Evolutionary conservation across 192 early-diverging fungal species (phyloP).

Genomic region (Dispira simplex): DNA sequence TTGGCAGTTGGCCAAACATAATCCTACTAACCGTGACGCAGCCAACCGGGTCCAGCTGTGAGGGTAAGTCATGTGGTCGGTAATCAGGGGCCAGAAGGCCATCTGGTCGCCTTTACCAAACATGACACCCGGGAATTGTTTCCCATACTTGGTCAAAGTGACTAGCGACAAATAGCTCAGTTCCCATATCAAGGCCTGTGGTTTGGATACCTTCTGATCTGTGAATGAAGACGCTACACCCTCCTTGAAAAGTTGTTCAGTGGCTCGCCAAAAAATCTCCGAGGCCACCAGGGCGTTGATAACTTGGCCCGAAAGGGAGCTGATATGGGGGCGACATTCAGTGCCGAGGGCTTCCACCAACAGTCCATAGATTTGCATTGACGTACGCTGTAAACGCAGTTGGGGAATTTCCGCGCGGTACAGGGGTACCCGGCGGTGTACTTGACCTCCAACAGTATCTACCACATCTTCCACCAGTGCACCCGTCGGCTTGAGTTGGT

Average conservation of each 20-base stretch:
- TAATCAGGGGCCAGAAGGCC: slow-evolving; percentile 48
- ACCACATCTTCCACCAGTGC: too few relatives aligned
- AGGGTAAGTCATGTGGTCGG: slow-evolving; percentile 63
- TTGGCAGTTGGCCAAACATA: slow-evolving; percentile 57
- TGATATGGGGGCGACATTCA: slow-evolving; percentile 30
- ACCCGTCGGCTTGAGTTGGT: too few relatives aligned
- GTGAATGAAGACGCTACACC: slow-evolving; percentile 15
- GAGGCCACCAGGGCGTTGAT: neutral
- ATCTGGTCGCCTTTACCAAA: slow-evolving; percentile 28
- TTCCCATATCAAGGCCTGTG: slow-evolving; percentile 57
- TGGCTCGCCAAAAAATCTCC: neutral
- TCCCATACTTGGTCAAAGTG: slow-evolving; percentile 55
- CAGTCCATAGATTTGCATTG: slow-evolving; percentile 73
- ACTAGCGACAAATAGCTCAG: slow-evolving; percentile 66
- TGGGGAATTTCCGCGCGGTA: neutral
- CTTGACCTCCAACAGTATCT: too few relatives aligned
- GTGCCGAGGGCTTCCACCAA: slow-evolving; percentile 58
- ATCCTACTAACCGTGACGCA: slow-evolving; percentile 52
- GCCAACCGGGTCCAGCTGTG: slow-evolving; percentile 80
- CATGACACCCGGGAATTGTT: slow-evolving; percentile 30
- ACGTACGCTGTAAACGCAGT: slow-evolving; percentile 56
- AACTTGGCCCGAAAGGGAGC: neutral
- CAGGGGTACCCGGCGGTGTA: too few relatives aligned
- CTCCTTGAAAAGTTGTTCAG: neutral
- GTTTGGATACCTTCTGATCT: slow-evolving; percentile 17